Conservation (phyloP, 345 rosid species). For the Atalantia buxifolia region DNA sequence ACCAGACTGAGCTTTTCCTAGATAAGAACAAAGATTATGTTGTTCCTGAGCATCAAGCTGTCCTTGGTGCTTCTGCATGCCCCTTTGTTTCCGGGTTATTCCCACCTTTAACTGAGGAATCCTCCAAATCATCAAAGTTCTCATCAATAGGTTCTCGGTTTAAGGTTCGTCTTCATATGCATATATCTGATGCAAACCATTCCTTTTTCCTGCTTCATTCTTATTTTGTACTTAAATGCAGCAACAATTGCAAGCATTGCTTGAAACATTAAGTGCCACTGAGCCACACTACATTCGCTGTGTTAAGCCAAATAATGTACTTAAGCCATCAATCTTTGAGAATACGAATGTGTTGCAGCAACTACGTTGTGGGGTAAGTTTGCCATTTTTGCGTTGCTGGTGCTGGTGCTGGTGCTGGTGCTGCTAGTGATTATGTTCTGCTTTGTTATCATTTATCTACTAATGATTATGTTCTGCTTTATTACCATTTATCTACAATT, state of each 20-base stretch:
- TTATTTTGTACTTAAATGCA: conserved; percentile 36
- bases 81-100: conserved; percentile 82
- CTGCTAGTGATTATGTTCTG: neutral
- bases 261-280: conserved; percentile 83
- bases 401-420: conserved; percentile 7
- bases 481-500: neutral
- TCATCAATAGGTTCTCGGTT: conserved; percentile 94
- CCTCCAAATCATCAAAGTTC: conserved; percentile 84
- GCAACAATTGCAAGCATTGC: conserved; percentile 97
- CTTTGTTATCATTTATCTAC: neutral
- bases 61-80: conserved; percentile 71
- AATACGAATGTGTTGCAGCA: conserved; percentile 77
- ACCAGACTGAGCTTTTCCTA: conserved; percentile 87
- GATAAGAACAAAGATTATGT: conserved; percentile 98
- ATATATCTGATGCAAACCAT: neutral
- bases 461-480: neutral
- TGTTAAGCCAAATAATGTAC: conserved; percentile 92
- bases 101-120: conserved; percentile 73
- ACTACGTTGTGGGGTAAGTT: conserved; percentile 95
- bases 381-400: neutral
- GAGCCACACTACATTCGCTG: conserved; percentile 98
- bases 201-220: conserved; percentile 9
- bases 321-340: conserved; percentile 91
- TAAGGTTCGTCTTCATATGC: conserved; percentile 49
- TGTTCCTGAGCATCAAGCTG: conserved; percentile 89